Evolutionary conservation across 208 protist genomes (phyloP).

Genomic region (Trypanosomatidae sp.): DNA sequence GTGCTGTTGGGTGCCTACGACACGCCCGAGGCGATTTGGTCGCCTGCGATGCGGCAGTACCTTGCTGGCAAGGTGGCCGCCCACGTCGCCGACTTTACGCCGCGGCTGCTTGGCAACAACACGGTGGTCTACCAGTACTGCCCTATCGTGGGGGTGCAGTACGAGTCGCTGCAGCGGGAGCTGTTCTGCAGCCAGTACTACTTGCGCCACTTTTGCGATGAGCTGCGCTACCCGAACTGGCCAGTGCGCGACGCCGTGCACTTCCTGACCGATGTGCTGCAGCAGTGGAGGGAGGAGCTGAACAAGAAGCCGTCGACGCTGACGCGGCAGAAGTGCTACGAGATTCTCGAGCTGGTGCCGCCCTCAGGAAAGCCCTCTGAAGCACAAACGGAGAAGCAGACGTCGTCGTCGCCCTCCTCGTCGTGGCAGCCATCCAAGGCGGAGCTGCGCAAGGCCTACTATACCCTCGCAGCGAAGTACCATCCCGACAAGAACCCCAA

Average conservation of each 20-base stretch:
- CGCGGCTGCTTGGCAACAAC: constrained; percentile 91
- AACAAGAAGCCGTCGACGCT: constrained; percentile 82
- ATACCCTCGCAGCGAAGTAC: constrained; percentile 88
- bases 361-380: too few species aligned
- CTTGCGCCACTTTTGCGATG: constrained; percentile 94
- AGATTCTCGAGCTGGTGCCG: constrained; percentile 75
- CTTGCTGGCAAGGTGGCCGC: constrained; percentile 90
- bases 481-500: constrained; percentile 98
- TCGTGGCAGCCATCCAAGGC: constrained; percentile 24
- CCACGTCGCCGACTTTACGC: constrained; percentile 93
- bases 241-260: constrained; percentile 82
- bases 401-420: too few species aligned
- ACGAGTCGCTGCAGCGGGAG: constrained; percentile 85
- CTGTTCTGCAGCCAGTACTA: constrained; percentile 96
- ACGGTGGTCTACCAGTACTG: constrained; percentile 91
- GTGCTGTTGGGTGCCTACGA: constrained; percentile 94
- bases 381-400: too few species aligned
- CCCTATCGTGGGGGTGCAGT: constrained; percentile 90
- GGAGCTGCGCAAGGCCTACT: constrained; percentile 93
- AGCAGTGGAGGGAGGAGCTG: constrained; percentile 84
- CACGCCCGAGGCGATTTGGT: constrained; percentile 95
- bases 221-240: constrained; percentile 90
- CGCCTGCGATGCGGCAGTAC: constrained; percentile 87
- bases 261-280: constrained; percentile 88
- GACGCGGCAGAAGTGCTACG: constrained; percentile 58